These are phyloP conservation scores for Delitschia confertaspora DNA, from an alignment of 495 filamentous ascomycete genomes.

Conservation along the genomic window DNA sequence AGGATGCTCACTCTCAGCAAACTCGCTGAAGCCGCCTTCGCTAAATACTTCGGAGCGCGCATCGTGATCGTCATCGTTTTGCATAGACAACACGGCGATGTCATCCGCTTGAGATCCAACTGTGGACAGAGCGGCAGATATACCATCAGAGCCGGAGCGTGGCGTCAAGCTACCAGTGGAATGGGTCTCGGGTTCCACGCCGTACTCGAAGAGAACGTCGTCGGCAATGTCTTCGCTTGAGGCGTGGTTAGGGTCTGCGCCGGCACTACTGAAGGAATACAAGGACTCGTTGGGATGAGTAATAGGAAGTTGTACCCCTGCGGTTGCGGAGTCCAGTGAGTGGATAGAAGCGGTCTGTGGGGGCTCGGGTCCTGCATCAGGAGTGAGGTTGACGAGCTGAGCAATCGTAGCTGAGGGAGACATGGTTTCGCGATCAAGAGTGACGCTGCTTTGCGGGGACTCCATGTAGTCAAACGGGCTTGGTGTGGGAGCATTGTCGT, in stretches of 20 bases:
- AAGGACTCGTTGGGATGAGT: constrained; percentile 18
- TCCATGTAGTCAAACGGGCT: constrained; percentile 12
- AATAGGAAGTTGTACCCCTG: not conserved
- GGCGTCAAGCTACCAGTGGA: constrained; percentile 27
- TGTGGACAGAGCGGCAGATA: constrained; percentile 16
- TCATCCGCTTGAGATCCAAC: constrained; percentile 22
- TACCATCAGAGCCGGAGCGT: constrained; percentile 19
- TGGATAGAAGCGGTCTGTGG: constrained; percentile 14
- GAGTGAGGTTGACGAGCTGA: constrained; percentile 17
- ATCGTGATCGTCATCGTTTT: constrained; percentile 24
- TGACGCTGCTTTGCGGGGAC: constrained; percentile 23
- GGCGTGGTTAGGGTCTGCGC: constrained; percentile 2
- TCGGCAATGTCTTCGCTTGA: constrained; percentile 4
- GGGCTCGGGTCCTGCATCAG: constrained; percentile 10
- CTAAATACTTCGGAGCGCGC: constrained; percentile 23
- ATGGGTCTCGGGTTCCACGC: constrained; percentile 13
- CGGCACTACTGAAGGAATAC: constrained; percentile 18
- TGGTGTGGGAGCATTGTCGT: constrained; percentile 13
- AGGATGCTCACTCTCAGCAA: constrained; percentile 8
- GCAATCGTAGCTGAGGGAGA: not conserved
- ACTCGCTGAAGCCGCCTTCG: constrained; percentile 24
- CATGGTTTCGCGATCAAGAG: constrained; percentile 8
- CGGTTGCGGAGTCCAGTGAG: constrained; percentile 3
- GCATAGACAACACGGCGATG: constrained; percentile 22
- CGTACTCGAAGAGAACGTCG: too few relatives aligned